Evolutionary conservation across 495 filamentous ascomycete species (phyloP).

Genomic region (Neurospora discreta): DNA sequence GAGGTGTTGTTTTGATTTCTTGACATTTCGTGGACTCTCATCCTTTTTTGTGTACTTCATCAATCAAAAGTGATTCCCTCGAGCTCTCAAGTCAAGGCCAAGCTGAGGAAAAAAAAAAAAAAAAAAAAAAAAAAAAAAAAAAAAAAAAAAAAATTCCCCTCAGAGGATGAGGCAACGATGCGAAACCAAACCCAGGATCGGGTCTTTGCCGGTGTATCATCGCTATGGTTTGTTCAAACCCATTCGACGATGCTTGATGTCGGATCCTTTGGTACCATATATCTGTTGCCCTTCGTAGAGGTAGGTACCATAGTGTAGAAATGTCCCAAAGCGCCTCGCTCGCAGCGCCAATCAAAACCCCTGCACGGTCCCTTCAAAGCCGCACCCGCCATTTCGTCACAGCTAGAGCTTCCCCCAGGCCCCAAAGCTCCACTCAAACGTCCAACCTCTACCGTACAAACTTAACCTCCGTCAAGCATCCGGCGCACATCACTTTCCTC

Average conservation of each 20-base stretch:
- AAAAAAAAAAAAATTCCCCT: background rate
- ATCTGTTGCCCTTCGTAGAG: no score
- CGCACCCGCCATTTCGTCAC: slow-evolving; percentile 2
- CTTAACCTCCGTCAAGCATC: background rate
- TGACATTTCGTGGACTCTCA: background rate
- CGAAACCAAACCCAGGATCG: background rate
- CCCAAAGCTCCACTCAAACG: background rate
- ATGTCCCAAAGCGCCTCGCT: background rate
- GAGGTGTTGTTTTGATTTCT: background rate
- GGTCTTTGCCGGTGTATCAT: background rate
- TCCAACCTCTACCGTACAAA: no score
- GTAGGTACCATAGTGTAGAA: background rate
- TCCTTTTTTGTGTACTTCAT: background rate
- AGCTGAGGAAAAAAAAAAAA: no score
- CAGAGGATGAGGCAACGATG: background rate
- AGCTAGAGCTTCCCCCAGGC: background rate
- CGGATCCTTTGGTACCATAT: no score
- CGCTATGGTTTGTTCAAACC: background rate
- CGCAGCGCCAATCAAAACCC: background rate
- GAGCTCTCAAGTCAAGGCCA: background rate
- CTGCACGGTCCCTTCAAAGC: background rate
- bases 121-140: no score
- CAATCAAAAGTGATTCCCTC: background rate
- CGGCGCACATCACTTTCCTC: background rate
- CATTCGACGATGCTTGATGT: background rate